Evolutionary conservation across 176 grass and related monocot genomes (phyloP).

Genomic region (Avena eriantha): DNA sequence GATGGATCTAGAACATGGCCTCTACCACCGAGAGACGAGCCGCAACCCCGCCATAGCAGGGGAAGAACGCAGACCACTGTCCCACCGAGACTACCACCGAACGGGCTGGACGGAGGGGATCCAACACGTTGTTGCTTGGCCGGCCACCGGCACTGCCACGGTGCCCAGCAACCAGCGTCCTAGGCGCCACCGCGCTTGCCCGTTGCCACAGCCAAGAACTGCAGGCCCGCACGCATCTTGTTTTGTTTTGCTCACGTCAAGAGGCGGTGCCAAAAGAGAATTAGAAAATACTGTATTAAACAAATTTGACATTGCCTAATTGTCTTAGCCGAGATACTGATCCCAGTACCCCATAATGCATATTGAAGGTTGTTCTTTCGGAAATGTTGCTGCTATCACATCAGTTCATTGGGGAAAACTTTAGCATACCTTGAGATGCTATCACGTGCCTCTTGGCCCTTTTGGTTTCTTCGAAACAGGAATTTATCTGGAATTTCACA

Average conservation of each 20-base stretch:
- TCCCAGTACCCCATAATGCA: constrained; percentile 2
- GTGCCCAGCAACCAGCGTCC: no score
- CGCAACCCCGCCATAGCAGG: no score
- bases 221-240: no score
- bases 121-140: no score
- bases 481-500: background rate
- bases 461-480: background rate
- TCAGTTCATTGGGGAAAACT: background rate
- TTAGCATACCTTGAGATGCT: background rate
- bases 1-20: no score
- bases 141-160: no score
- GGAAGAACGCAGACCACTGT: no score
- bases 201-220: no score
- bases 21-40: no score
- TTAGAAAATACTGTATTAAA: constrained; percentile 20
- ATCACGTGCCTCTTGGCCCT: background rate
- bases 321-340: background rate
- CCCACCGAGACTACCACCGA: no score
- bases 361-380: constrained; percentile 19
- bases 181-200: no score
- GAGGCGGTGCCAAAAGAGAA: background rate
- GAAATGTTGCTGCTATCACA: background rate
- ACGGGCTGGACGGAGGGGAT: no score
- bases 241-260: background rate
- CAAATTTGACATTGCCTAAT: background rate